Conservation (phyloP, 176 grass and related monocot species). For the Hyparrhenia diplandra region DNA sequence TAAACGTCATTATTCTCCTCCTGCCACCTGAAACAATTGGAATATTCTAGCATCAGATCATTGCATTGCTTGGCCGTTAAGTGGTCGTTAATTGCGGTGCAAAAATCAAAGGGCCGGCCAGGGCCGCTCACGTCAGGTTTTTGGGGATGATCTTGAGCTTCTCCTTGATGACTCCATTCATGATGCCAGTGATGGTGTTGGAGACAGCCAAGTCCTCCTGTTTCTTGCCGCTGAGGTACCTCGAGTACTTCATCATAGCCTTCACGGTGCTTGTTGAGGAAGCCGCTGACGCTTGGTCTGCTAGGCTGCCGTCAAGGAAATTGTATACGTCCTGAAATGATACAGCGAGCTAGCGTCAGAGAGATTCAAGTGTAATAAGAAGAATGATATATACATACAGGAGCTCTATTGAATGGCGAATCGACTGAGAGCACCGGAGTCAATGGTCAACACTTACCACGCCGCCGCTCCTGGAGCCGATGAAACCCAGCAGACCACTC, state of each 20-base stretch:
- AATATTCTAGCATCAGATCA: background rate
- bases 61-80: background rate
- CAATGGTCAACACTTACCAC: slow-evolving; percentile 35
- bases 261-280: too few relatives aligned
- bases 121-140: background rate
- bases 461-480: slow-evolving; percentile 38
- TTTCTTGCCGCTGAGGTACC: slow-evolving; percentile 35
- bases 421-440: too few relatives aligned
- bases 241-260: background rate
- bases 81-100: too few relatives aligned
- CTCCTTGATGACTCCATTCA: slow-evolving; percentile 74
- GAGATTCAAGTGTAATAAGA: too few relatives aligned
- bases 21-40: slow-evolving; percentile 4
- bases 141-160: slow-evolving; percentile 86
- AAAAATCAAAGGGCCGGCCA: too few relatives aligned
- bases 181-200: slow-evolving; percentile 39
- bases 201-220: background rate
- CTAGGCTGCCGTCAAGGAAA: slow-evolving; percentile 44
- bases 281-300: too few relatives aligned
- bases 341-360: background rate
- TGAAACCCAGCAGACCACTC: slow-evolving; percentile 30
- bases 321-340: slow-evolving; percentile 68
- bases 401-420: too few relatives aligned
- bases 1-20: slow-evolving; percentile 25
- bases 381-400: too few relatives aligned